Evolutionary conservation across 371 early-diverging fungal genomes (phyloP).

Genomic region (Phascolomyces articulosus): DNA sequence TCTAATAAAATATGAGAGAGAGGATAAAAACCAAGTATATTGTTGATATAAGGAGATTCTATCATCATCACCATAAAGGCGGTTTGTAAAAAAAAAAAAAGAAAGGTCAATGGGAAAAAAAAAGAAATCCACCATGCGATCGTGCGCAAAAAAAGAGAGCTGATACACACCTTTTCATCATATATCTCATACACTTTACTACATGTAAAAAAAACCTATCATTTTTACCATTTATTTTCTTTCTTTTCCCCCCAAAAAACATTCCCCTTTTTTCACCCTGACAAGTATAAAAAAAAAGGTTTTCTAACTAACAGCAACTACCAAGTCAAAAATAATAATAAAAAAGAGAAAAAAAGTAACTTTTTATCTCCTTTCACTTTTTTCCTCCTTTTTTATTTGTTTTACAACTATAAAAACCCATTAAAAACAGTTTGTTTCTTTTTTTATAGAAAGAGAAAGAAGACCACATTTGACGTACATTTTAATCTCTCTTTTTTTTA

Average conservation of each 20-base stretch:
- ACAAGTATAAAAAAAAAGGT: too few species aligned
- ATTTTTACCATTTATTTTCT: too few species aligned
- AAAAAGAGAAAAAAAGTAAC: too few species aligned
- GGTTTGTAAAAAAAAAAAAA: background rate
- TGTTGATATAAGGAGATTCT: background rate
- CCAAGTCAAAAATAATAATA: too few species aligned
- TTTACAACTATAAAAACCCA: background rate
- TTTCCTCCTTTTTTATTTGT: background rate
- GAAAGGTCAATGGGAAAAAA: background rate
- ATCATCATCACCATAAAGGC: background rate
- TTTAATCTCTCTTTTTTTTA: background rate
- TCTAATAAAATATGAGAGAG: too few species aligned
- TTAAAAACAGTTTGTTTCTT: too few species aligned
- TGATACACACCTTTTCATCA: background rate
- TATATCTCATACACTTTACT: too few species aligned
- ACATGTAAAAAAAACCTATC: too few species aligned
- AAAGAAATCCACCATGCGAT: conserved; percentile 11
- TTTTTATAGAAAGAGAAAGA: background rate
- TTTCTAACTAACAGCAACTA: too few species aligned
- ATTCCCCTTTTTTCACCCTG: too few species aligned
- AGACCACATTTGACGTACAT: too few species aligned
- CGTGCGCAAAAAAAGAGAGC: conserved; percentile 2
- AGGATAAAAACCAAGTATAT: background rate
- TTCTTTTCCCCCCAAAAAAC: too few species aligned
- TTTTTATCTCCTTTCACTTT: background rate